These are phyloP conservation scores for Ophiostoma triangulosporum DNA, from an alignment of 2,329 filamentous ascomycete species.

Conservation along the genomic window DNA sequence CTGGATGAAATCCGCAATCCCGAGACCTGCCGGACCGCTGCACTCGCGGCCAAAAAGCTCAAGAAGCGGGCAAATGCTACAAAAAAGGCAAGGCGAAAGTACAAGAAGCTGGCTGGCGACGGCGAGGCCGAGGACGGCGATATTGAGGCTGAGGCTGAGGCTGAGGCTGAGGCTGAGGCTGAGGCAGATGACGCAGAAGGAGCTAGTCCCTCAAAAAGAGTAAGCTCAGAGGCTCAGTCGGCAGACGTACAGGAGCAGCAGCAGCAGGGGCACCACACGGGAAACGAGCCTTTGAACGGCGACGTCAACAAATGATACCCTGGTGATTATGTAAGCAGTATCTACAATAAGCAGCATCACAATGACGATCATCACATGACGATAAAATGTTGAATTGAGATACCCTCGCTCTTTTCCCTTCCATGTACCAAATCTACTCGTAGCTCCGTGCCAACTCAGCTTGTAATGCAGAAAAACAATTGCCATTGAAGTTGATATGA, in stretches of 20 bases:
- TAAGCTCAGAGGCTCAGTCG: background rate
- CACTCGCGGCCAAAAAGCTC: slow-evolving; percentile 49
- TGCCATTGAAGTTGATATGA: slow-evolving; percentile 4
- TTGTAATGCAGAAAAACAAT: slow-evolving; percentile 3
- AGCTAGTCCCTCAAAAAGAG: background rate
- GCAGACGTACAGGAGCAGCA: slow-evolving; percentile 2
- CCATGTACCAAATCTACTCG: too few species aligned
- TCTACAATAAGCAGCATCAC: too few species aligned
- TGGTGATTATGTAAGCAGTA: background rate
- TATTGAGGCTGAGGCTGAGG: slow-evolving; percentile 14
- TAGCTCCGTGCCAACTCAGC: too few species aligned
- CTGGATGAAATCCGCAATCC: slow-evolving; percentile 64
- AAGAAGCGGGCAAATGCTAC: slow-evolving; percentile 60
- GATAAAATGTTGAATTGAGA: too few species aligned
- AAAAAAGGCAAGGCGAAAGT: slow-evolving; percentile 78
- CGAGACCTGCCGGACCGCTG: slow-evolving; percentile 47
- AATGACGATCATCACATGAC: too few species aligned
- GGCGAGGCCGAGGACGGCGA: slow-evolving; percentile 25
- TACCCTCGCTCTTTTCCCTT: too few species aligned
- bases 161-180: slow-evolving; percentile 1
- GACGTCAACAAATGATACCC: background rate
- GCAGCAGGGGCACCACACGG: background rate
- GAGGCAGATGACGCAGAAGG: slow-evolving; percentile 4
- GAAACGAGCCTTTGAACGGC: background rate
- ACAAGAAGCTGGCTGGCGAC: slow-evolving; percentile 45